Conservation (phyloP, 2,329 filamentous ascomycete species). For the Camptophora hylomeconis region DNA sequence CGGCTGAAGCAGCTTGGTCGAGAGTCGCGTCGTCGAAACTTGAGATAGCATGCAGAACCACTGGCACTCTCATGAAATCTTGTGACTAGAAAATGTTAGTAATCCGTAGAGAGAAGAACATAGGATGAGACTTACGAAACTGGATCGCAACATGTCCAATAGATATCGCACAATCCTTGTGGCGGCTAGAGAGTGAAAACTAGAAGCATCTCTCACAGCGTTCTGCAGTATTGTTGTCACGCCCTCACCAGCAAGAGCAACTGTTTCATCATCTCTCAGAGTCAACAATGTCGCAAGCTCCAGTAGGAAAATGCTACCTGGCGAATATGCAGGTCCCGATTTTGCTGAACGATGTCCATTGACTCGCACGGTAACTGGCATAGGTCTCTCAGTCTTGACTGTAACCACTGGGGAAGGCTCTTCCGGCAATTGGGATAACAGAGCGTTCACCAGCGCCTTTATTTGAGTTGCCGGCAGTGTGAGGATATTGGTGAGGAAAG, state of each 20-base stretch:
- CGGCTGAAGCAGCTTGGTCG: conserved; percentile 59
- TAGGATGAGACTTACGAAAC: conserved; percentile 53
- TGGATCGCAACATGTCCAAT: conserved; percentile 64
- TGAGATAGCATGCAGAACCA: conserved; percentile 82
- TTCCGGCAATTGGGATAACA: conserved; percentile 78
- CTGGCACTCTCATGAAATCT: conserved; percentile 81
- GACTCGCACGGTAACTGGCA: conserved; percentile 42
- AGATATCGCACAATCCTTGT: conserved; percentile 80
- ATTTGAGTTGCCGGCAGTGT: conserved; percentile 48
- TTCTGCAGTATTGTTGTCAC: conserved; percentile 71
- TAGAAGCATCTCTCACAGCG: conserved; percentile 64
- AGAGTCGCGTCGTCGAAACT: conserved; percentile 69
- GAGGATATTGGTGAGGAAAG: conserved; percentile 72
- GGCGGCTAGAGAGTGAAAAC: conserved; percentile 70
- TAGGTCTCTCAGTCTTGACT: conserved; percentile 73
- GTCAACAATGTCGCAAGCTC: conserved; percentile 78
- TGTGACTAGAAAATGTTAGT: conserved; percentile 48
- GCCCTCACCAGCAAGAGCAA: conserved; percentile 60
- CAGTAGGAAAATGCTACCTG: conserved; percentile 75
- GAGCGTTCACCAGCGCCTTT: conserved; percentile 52
- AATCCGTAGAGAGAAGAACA: neutral
- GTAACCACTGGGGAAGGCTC: conserved; percentile 65
- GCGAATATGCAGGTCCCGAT: conserved; percentile 61
- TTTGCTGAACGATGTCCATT: conserved; percentile 46
- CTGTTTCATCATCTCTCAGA: conserved; percentile 59